Evolutionary conservation across 805 yeast genomes (phyloP).

Genomic region (Zygosaccharomyces bailii): DNA sequence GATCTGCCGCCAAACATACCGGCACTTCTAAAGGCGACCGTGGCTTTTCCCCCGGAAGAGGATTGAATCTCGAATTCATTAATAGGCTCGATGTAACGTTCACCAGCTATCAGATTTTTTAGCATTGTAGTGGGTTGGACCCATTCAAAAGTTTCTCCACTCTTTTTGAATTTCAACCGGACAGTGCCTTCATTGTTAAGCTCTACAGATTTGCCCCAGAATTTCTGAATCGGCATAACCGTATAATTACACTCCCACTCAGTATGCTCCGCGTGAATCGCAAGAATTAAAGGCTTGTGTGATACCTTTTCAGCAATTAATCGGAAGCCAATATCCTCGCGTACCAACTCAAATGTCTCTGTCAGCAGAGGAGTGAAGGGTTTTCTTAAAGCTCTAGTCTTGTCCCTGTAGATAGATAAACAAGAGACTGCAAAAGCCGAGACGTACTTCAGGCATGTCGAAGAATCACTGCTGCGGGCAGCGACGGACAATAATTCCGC

Average conservation of each 20-base stretch:
- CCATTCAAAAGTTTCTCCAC: slow-evolving; percentile 76
- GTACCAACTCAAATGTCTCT: slow-evolving; percentile 85
- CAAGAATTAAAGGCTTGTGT: slow-evolving; percentile 81
- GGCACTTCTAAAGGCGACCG: slow-evolving; percentile 70
- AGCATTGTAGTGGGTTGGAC: slow-evolving; percentile 75
- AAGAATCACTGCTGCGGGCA: slow-evolving; percentile 43
- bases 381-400: slow-evolving; percentile 73
- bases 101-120: slow-evolving; percentile 91
- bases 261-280: slow-evolving; percentile 67
- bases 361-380: slow-evolving; percentile 95
- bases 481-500: slow-evolving; percentile 63
- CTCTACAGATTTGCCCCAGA: slow-evolving; percentile 94
- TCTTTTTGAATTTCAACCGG: slow-evolving; percentile 49
- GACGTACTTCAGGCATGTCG: slow-evolving; percentile 61
- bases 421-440: slow-evolving; percentile 78
- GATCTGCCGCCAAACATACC: slow-evolving; percentile 83
- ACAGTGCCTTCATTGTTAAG: slow-evolving; percentile 70
- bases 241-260: slow-evolving; percentile 67
- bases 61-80: slow-evolving; percentile 64
- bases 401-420: slow-evolving; percentile 66
- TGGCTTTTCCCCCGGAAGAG: slow-evolving; percentile 64
- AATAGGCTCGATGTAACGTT: slow-evolving; percentile 85
- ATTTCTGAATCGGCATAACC: slow-evolving; percentile 77
- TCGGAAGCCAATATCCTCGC: slow-evolving; percentile 77
- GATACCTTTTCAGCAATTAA: slow-evolving; percentile 78